Evolutionary conservation across 2,329 filamentous ascomycete genomes (phyloP), one percentile per base, ranked within the genome.

Genomic region (Chrysosporium queenslandicum): DNA sequence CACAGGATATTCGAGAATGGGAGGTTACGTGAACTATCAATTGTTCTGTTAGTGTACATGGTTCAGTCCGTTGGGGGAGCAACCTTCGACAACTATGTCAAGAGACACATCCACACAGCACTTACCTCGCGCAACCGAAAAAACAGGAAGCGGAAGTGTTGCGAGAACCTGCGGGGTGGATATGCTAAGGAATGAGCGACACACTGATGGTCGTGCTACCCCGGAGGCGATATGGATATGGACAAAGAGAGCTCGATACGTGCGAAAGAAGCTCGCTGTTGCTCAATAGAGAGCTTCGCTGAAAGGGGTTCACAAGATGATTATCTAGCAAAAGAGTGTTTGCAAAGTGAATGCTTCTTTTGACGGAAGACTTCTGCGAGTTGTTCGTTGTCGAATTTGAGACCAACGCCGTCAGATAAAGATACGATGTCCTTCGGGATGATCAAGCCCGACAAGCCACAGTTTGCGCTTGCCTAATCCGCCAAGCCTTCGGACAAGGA

Each of bases 141-240:
- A 16, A 30, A 21, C 11, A 30, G 30, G n/a, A n/a, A 16, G 12
- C 36, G 41, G 25, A 41, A 43, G n/a, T n/a, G n/a, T n/a, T n/a
- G n/a, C n/a, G n/a, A 18, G 3, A 36, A 25, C 37, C 16, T n/a
- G 16, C 27, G 23, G 16, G 30, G 23, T 30, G 18, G 29, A 27
- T 11, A 27, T 43, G n/a, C 36, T 51, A 18, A 36, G 49, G 49
- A 51, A 51, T 37, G 49, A 43, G 40, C 49, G 49, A 51, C 29
- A 32, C 21, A 6, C 9, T 27, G 18, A 8, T 25, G 29, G 25
- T 21, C 3, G 3, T 37, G 30, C 32, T 14, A 27, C n/a, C 21
- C 45, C 16, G 12, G n/a, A n/a, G n/a, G 45, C 7, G 3, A 37
- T 32, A 37, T 30, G 27, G n/a, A 45, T 30, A 37, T 41, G 25